Conservation (phyloP, 1,139 yeast species). For the Hemisphaericaspora xylofermentans region DNA sequence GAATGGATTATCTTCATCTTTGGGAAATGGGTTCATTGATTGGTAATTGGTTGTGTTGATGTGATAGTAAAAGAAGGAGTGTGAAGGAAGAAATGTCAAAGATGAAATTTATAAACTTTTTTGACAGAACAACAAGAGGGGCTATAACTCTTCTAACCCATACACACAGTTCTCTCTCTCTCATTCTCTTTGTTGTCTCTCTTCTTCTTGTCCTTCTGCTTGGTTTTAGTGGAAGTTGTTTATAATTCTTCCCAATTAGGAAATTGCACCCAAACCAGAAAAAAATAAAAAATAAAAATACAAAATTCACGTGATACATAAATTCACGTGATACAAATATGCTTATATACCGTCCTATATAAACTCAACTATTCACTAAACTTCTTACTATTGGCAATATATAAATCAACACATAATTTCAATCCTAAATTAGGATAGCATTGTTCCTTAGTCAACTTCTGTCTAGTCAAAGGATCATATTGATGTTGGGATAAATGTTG, state of each 20-base stretch:
- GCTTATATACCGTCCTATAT: no score
- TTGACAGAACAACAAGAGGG: no score
- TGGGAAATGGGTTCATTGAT: constrained; percentile 33
- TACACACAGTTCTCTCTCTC: not conserved
- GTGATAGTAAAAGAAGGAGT: not conserved
- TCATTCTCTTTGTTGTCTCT: no score
- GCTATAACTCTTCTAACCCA: no score
- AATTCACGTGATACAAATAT: no score
- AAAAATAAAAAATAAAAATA: not conserved
- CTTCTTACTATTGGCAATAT: constrained; percentile 2
- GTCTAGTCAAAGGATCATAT: constrained; percentile 41
- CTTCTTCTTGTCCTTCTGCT: no score
- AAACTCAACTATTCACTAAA: not conserved
- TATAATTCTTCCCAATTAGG: constrained; percentile 6
- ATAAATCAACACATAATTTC: constrained; percentile 12
- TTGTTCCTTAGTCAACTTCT: constrained; percentile 18
- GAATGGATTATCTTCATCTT: constrained; percentile 36
- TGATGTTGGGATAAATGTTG: constrained; percentile 36
- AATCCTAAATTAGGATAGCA: constrained; percentile 20
- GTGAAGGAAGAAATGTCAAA: not conserved
- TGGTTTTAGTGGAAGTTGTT: no score
- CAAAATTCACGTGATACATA: not conserved
- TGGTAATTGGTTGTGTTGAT: not conserved
- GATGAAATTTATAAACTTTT: no score
- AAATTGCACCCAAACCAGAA: not conserved